Base-by-base conservation (phyloP, 441 rosid species). In the Eruca vesicaria region DNA sequence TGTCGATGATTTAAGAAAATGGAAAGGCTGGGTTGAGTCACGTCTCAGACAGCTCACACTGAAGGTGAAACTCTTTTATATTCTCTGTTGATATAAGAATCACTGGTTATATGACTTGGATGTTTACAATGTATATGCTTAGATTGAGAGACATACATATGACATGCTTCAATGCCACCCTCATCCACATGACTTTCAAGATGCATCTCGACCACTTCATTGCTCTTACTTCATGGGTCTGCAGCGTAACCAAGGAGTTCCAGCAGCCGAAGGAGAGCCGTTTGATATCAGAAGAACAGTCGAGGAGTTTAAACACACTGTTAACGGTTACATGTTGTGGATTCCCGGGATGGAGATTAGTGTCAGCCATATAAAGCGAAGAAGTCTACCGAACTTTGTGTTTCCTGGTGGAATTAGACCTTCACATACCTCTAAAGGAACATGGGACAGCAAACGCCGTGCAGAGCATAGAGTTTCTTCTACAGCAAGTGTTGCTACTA, bases 11-110 rank as follows among this genome's bases (percentile, higher is more conserved):
- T 81, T 93, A 73, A 87, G 97, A 71, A 86, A 88, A 41, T 96
- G 99, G 98, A 90, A 96, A 88, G 99, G 99, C 9, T 96, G 99
- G 99, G 99, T 96, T 71, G 93, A 90, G 86, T 96, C 99, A 68
- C 98, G 98, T 55, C 93, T 96, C 33, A 93, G 98, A 61, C 96
- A 88, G 73, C 99, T 96, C 60, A 96, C 93, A 35, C 79, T 91
- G 85, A 93, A 86, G 99, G 98, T 93, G 68, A 81, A 73, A 29
- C 18, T 21, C 73, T 63, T 33, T 43, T 52, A 7, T 48, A 32
- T 31, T 62, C 76, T 4, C 66, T 45, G 16, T 45, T 65, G 5
- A 56, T 3, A 58, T 53, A 9, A 29, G 4, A 36, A 29, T 65
- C 70, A 8, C 61, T 35, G 74, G 7, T 48, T 16, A n/a, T n/a